Percentiles rank a stretch among this genome's conserved stretches.
These are phyloP conservation scores for Letharia columbiana DNA, from an alignment of 495 filamentous ascomycete genomes.

Conservation along the genomic window DNA sequence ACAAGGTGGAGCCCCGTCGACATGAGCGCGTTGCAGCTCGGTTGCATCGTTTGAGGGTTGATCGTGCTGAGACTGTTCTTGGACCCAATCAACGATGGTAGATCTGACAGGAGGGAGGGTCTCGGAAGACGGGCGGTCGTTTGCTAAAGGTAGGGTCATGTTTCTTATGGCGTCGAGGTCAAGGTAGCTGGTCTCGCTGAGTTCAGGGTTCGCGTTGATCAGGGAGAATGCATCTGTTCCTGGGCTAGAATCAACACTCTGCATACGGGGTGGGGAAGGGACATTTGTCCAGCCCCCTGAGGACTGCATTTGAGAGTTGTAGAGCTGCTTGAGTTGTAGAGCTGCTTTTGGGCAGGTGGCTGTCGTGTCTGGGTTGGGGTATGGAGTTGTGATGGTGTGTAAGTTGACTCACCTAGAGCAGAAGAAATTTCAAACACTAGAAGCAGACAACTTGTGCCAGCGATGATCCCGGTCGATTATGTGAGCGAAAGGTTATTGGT, in stretches of 20 bases:
- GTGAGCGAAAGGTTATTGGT: slow-evolving; percentile 9
- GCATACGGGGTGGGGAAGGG: not conserved
- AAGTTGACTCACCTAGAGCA: slow-evolving; percentile 3
- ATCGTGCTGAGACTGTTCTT: slow-evolving; percentile 6
- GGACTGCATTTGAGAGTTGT: not conserved
- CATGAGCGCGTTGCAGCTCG: slow-evolving; percentile 3
- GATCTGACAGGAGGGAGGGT: not conserved
- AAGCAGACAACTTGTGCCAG: not conserved
- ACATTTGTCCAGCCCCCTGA: not conserved
- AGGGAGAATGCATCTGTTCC: not conserved
- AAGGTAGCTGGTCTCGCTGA: slow-evolving; percentile 1
- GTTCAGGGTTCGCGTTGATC: not conserved
- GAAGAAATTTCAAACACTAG: not conserved
- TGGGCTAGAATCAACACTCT: slow-evolving; percentile 5
- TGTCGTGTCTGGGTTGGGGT: not conserved
- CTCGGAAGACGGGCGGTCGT: not conserved
- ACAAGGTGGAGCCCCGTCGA: not conserved
- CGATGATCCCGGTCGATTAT: not conserved
- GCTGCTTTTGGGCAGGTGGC: not conserved
- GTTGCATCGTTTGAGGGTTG: not conserved
- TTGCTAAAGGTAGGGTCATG: not conserved
- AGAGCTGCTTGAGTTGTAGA: not conserved
- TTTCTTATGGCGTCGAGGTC: not conserved
- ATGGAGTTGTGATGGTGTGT: not conserved
- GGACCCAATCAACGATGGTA: not conserved